Evolutionary conservation across 2,329 filamentous ascomycete species (phyloP), one percentile per base, ranked within the genome.

Genomic region (Venturia asperata): DNA sequence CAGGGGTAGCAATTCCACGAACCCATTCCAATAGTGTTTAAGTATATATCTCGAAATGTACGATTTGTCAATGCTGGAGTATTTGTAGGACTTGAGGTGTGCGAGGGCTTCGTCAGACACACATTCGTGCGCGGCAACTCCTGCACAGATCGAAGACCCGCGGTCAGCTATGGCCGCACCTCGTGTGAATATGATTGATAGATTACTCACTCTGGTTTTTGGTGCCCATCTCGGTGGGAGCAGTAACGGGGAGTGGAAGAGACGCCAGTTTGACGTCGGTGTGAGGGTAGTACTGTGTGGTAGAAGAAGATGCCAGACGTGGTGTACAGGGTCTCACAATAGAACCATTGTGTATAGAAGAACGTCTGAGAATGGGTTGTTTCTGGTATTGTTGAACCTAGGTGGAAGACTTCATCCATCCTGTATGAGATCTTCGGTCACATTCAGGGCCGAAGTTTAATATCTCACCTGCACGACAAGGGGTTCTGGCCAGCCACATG

Each of bases 11-110:
- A 97, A 79, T 75, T 96, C 87, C 71, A 97, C 94, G 71, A 92
- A 92, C 69, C 87, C 91, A 84, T 97, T 97, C 94, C 94, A 99
- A 81, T 96, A 99, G 74, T 96, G 93, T 70, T 88, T 90, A 62
- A 99, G 84, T 74, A 99, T 90, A 77, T 97, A 96, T 76, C 92
- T 85, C 66, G 94, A 97, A 67, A 97, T 86, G 68, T 90, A 88
- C 62, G 92, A 97, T 78, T 96, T 93, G 82, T 99, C 94, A 77
- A 99, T 92, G 72, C 89, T 91, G 71, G 92, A 96, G 78, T 99
- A 99, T 75, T 97, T 95, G 86, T 99, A 99, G 67, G 88, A 87
- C 78, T 92, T 94, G 71, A 99, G 87, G 76, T 97, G 92, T 67
- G 89, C 82, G 70, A 99, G 85, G 64, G 91, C 91, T 72, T 97